These are phyloP conservation scores for Vinca minor DNA, from an alignment of 257 asterid species.

Conservation along the genomic window DNA sequence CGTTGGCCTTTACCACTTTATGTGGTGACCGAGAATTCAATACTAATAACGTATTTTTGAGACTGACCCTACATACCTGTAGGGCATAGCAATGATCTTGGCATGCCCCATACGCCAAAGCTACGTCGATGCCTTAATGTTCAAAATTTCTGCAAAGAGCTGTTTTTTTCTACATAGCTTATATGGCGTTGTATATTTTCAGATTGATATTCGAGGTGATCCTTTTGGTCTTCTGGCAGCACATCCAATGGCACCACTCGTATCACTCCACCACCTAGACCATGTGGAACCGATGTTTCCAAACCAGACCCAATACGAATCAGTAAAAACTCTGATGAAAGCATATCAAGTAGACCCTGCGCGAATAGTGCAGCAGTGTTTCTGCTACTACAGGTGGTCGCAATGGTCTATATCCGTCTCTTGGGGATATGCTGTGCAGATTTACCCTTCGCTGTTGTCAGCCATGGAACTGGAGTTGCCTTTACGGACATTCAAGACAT, in stretches of 20 bases:
- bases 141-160: no score
- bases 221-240: conserved; percentile 77
- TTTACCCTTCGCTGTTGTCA: conserved; percentile 43
- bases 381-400: conserved; percentile 42
- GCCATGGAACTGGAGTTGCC: conserved; percentile 63
- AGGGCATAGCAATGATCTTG: no score
- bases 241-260: conserved; percentile 70
- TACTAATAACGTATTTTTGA: no score
- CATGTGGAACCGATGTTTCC: conserved; percentile 52
- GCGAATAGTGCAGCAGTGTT: conserved; percentile 54
- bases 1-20: neutral
- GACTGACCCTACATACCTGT: no score
- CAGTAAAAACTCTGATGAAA: conserved; percentile 36
- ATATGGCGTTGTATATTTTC: no score
- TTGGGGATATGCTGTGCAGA: conserved; percentile 74
- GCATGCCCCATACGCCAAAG: no score
- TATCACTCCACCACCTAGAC: conserved; percentile 88
- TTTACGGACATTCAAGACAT: conserved; percentile 62
- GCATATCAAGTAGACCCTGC: conserved; percentile 59
- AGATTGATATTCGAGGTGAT: conserved; percentile 76
- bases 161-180: no score
- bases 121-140: no score
- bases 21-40: neutral
- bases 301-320: conserved; percentile 41
- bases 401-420: conserved; percentile 76